phyloP scores from a whole-genome alignment of 352 stramenopile species.

The Phytophthora pinifolia region DNA sequence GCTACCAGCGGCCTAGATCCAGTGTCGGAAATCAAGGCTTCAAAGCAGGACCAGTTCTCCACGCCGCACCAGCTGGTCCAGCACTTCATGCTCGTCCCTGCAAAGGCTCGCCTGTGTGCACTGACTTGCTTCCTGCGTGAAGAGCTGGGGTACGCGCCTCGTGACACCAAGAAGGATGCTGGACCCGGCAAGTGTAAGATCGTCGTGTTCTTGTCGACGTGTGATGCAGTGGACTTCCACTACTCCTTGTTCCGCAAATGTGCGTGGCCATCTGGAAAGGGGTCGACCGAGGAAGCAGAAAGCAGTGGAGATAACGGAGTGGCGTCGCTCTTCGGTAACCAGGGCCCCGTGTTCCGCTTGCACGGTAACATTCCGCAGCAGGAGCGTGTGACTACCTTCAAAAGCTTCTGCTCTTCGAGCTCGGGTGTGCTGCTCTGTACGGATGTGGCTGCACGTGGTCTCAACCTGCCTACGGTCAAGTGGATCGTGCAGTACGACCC shows the following conservation, averaged over 20 bases:
- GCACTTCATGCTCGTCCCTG: conserved; percentile 95
- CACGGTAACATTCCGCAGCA: conserved; percentile 97
- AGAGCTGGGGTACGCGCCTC: conserved; percentile 50
- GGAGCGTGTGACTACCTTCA: conserved; percentile 95
- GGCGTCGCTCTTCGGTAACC: conserved; percentile 61
- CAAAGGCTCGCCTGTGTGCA: conserved; percentile 93
- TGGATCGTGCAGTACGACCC: conserved; percentile 99
- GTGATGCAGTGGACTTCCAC: conserved; percentile 97
- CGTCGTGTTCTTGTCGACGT: conserved; percentile 97
- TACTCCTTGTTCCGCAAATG: conserved; percentile 90
- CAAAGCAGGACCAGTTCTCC: conserved; percentile 71
- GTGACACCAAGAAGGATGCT: conserved; percentile 24
- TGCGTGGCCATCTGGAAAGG: conserved; percentile 62
- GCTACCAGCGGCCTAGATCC: conserved; percentile 20
- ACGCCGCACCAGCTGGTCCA: conserved; percentile 94
- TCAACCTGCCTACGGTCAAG: conserved; percentile 98
- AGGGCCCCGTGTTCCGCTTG: conserved; percentile 77
- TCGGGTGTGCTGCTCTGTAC: conserved; percentile 97
- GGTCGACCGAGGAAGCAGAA: conserved; percentile 81
- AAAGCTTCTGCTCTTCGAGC: conserved; percentile 90
- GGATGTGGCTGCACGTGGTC: conserved; percentile 96
- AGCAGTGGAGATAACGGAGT: conserved; percentile 60
- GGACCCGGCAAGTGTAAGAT: conserved; percentile 65
- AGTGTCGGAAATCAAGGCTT: conserved; percentile 10
- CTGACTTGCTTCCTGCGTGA: conserved; percentile 92